Evolutionary conservation across 2,329 filamentous ascomycete species (phyloP).

Genomic region (Fusarium albosuccineum): DNA sequence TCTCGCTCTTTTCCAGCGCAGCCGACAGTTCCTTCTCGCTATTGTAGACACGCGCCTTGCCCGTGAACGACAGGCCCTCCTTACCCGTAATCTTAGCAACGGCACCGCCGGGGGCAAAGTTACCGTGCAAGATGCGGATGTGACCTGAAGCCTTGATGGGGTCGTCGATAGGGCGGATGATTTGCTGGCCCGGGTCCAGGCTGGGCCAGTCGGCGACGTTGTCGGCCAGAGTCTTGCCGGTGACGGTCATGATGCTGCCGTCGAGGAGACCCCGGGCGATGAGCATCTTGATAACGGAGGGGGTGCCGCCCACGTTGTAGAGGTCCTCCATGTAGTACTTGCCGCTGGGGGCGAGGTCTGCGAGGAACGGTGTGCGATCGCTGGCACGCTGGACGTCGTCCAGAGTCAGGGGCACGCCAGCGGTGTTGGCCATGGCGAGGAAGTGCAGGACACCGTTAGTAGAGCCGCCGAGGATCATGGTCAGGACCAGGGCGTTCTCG

Average conservation of each 20-base stretch:
- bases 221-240: slow-evolving; percentile 84
- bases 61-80: slow-evolving; percentile 86
- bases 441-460: slow-evolving; percentile 93
- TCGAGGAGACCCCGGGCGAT: slow-evolving; percentile 82
- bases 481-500: slow-evolving; percentile 89
- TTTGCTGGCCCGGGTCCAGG: slow-evolving; percentile 81
- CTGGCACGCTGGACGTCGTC: slow-evolving; percentile 87
- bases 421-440: slow-evolving; percentile 90
- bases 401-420: slow-evolving; percentile 80
- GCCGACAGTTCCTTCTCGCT: slow-evolving; percentile 84
- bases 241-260: slow-evolving; percentile 83
- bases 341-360: slow-evolving; percentile 86
- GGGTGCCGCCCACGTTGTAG: slow-evolving; percentile 86
- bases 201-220: slow-evolving; percentile 84
- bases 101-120: slow-evolving; percentile 87
- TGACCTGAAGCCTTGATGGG: slow-evolving; percentile 88
- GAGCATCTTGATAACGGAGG: slow-evolving; percentile 86
- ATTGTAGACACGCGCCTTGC: slow-evolving; percentile 85
- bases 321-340: slow-evolving; percentile 91
- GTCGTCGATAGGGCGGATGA: slow-evolving; percentile 83
- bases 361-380: slow-evolving; percentile 87
- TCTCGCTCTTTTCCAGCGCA: slow-evolving; percentile 78
- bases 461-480: slow-evolving; percentile 91
- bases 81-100: slow-evolving; percentile 98
- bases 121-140: slow-evolving; percentile 88